Conservation (phyloP, 768 basidiomycete species). For the Mycena chlorophos region DNA sequence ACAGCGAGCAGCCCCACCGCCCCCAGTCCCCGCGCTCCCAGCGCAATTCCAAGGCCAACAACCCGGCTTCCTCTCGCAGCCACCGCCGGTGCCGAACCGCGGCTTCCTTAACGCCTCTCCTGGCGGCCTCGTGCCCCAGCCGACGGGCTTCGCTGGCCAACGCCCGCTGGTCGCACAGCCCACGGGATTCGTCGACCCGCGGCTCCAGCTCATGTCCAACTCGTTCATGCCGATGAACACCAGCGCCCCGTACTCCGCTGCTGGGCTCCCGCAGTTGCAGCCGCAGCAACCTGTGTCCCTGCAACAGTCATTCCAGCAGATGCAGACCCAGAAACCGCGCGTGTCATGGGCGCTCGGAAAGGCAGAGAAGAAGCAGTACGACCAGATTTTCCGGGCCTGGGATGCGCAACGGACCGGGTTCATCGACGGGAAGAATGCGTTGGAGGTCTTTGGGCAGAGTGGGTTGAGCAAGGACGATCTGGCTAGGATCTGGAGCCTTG, state of each 20-base stretch:
- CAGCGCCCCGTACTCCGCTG: conserved; percentile 57
- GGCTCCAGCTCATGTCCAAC: conserved; percentile 85
- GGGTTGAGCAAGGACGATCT: conserved; percentile 87
- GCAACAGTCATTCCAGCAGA: conserved; percentile 83
- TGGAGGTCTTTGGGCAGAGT: conserved; percentile 93
- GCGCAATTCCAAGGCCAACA: conserved; percentile 54
- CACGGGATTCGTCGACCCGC: conserved; percentile 82
- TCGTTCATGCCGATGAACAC: conserved; percentile 85
- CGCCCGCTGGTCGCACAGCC: conserved; percentile 64
- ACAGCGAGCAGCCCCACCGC: conserved; percentile 47
- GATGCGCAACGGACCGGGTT: conserved; percentile 79
- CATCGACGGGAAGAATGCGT: conserved; percentile 79
- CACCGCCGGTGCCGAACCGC: conserved; percentile 44
- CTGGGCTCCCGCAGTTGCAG: conserved; percentile 65
- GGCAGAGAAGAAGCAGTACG: conserved; percentile 94
- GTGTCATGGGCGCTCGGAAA: conserved; percentile 86
- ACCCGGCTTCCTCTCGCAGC: conserved; percentile 43
- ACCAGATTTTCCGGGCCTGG: conserved; percentile 97
- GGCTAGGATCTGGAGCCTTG: conserved; percentile 91
- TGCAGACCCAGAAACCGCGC: conserved; percentile 69
- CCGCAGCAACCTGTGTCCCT: conserved; percentile 65
- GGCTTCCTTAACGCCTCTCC: conserved; percentile 59
- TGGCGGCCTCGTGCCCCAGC: conserved; percentile 49
- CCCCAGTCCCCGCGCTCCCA: conserved; percentile 68
- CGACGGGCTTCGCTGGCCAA: conserved; percentile 55